phyloP scores from a whole-genome alignment of 208 protist genomes.

The Crithidia thermophila region DNA sequence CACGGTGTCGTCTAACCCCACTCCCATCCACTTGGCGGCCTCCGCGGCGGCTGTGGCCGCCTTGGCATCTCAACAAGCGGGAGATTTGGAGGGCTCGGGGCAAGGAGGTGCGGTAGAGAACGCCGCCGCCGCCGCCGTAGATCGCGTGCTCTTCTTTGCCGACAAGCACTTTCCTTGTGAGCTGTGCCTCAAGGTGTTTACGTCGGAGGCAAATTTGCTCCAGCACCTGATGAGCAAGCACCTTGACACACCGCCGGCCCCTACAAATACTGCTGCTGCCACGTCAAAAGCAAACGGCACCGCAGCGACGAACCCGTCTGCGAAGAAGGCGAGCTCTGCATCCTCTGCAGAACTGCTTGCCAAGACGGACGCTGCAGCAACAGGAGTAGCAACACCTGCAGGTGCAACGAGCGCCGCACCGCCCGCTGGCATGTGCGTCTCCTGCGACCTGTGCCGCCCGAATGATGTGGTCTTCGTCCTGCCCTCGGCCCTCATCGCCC shows the following conservation, averaged over 20 bases:
- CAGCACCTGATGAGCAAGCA: conserved; percentile 76
- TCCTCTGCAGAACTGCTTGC: neutral
- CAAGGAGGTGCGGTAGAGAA: neutral
- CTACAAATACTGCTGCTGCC: neutral
- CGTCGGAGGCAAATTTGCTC: conserved; percentile 67
- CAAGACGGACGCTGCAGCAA: neutral
- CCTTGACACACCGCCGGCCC: conserved; percentile 8
- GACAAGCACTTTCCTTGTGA: conserved; percentile 81
- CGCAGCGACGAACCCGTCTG: too few species aligned
- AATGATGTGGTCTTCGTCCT: conserved; percentile 64
- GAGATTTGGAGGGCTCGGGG: too few species aligned
- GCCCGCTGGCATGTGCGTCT: conserved; percentile 32
- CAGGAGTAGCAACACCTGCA: neutral
- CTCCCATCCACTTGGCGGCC: neutral
- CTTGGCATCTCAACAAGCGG: neutral
- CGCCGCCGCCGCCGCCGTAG: neutral
- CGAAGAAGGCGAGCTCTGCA: too few species aligned
- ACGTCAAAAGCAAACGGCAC: too few species aligned
- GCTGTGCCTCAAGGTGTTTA: conserved; percentile 65
- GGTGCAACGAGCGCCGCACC: conserved; percentile 9
- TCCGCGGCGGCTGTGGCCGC: neutral
- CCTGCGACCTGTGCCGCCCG: conserved; percentile 66
- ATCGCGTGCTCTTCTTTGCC: conserved; percentile 19
- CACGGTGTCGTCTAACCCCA: neutral
- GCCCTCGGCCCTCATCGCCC: conserved; percentile 80